phyloP scores from a whole-genome alignment of 176 grass and related monocot species.

The Bonia amplexicaulis region DNA sequence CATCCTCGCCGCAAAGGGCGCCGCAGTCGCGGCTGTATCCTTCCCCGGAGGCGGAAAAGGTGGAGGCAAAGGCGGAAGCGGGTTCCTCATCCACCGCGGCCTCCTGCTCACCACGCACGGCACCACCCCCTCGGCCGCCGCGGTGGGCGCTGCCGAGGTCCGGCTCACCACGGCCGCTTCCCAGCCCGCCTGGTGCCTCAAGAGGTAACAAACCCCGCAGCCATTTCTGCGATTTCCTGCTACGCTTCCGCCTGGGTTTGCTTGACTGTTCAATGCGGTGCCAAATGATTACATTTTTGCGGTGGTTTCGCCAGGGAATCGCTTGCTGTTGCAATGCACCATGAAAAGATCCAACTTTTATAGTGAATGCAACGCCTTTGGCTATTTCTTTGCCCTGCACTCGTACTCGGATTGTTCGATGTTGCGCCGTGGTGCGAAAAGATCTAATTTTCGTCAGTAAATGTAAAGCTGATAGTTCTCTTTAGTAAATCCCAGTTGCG shows the following conservation, averaged over 20 bases:
- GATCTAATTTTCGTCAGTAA: conserved; percentile 16
- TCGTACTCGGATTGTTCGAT: background rate
- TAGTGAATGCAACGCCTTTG: background rate
- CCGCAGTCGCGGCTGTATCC: conserved; percentile 62
- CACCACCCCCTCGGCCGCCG: conserved; percentile 59
- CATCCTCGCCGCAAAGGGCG: conserved; percentile 61
- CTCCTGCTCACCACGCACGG: conserved; percentile 85
- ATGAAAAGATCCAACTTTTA: conserved; percentile 9
- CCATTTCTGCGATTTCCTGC: background rate
- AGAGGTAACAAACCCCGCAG: conserved; percentile 38
- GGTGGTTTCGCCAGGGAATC: background rate
- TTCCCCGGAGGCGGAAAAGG: conserved; percentile 9
- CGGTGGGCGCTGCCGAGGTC: conserved; percentile 59
- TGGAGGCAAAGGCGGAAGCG: conserved; percentile 50
- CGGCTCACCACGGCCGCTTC: conserved; percentile 53
- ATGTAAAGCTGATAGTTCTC: background rate
- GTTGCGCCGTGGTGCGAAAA: background rate
- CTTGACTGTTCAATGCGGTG: background rate
- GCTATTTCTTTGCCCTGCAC: conserved; percentile 10
- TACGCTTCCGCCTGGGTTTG: background rate
- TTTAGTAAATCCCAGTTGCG: background rate
- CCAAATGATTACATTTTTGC: conserved; percentile 10
- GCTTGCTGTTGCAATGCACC: background rate
- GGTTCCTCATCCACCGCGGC: conserved; percentile 77
- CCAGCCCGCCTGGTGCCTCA: conserved; percentile 63